Conservation (phyloP, 352 stramenopile species). For the Pythium folliculosum region DNA sequence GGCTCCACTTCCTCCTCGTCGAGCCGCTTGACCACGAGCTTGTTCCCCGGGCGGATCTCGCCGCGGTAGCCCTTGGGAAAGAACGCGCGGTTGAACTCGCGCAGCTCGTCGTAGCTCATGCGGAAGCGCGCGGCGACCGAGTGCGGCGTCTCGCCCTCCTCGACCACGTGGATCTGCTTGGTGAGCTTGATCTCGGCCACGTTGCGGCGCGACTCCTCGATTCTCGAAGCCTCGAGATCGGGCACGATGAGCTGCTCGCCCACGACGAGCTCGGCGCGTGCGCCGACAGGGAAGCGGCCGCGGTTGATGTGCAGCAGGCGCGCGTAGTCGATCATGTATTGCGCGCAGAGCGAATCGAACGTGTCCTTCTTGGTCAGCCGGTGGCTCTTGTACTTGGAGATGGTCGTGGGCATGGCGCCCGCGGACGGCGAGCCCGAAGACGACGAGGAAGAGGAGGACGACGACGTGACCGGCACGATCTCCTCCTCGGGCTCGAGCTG, state of each 20-base stretch:
- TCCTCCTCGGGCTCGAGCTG: constrained; percentile 49
- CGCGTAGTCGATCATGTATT: constrained; percentile 67
- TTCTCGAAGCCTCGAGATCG: constrained; percentile 54
- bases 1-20: constrained; percentile 35
- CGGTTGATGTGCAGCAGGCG: constrained; percentile 82
- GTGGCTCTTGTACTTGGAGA: constrained; percentile 76
- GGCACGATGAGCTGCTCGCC: constrained; percentile 79
- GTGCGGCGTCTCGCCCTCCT: constrained; percentile 71
- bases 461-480: constrained; percentile 1
- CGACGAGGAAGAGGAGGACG: neutral
- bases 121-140: constrained; percentile 55
- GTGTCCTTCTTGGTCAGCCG: constrained; percentile 50
- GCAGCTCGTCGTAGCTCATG: constrained; percentile 87
- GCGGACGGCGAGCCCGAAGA: neutral
- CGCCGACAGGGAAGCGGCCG: constrained; percentile 62
- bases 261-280: constrained; percentile 56
- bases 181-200: constrained; percentile 82
- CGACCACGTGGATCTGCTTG: constrained; percentile 87
- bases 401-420: constrained; percentile 45
- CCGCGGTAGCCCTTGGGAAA: constrained; percentile 86
- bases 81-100: constrained; percentile 84
- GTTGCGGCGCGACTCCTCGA: constrained; percentile 60
- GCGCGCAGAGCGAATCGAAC: constrained; percentile 71
- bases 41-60: constrained; percentile 75
- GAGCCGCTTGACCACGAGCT: constrained; percentile 78